Evolutionary conservation across 2,329 filamentous ascomycete genomes (phyloP).

Genomic region (Ophioceras dolichostomum): DNA sequence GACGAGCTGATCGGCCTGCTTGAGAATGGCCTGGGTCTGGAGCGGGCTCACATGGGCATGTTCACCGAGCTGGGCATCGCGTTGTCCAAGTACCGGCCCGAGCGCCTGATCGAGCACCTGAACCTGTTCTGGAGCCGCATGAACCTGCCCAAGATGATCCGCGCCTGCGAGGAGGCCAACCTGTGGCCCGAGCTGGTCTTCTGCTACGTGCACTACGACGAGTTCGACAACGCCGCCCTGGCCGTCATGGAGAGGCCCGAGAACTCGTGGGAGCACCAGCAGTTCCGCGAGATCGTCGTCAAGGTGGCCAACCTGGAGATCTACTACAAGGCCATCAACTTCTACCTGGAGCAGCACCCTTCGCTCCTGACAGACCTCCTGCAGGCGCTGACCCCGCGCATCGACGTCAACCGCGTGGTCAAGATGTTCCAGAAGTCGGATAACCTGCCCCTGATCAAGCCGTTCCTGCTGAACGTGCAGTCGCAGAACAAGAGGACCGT

Average conservation of each 20-base stretch:
- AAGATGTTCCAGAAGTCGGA: conserved; percentile 98
- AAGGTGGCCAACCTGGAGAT: conserved; percentile 99
- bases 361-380: conserved; percentile 91
- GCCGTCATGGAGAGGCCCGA: conserved; percentile 96
- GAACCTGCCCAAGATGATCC: conserved; percentile 96
- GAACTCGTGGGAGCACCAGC: conserved; percentile 98
- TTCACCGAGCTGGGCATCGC: conserved; percentile 91
- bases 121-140: conserved; percentile 98
- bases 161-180: conserved; percentile 84
- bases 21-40: conserved; percentile 87
- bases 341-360: conserved; percentile 95
- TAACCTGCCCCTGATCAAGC: conserved; percentile 96
- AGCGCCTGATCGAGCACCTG: conserved; percentile 94
- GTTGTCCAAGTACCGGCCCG: conserved; percentile 87
- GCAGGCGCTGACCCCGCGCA: conserved; percentile 79
- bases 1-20: conserved; percentile 92
- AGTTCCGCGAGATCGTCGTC: conserved; percentile 97
- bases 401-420: conserved; percentile 98
- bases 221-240: conserved; percentile 92
- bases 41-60: conserved; percentile 91
- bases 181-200: conserved; percentile 97
- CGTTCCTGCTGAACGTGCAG: conserved; percentile 94
- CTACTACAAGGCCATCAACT: conserved; percentile 94
- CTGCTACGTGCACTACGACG: conserved; percentile 96
- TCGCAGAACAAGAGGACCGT: conserved; percentile 95